A percentile compares a stretch with the other conserved stretches of the same genome.
Conservation (phyloP, 768 basidiomycete genomes). For the Leccinum incarnatum region DNA sequence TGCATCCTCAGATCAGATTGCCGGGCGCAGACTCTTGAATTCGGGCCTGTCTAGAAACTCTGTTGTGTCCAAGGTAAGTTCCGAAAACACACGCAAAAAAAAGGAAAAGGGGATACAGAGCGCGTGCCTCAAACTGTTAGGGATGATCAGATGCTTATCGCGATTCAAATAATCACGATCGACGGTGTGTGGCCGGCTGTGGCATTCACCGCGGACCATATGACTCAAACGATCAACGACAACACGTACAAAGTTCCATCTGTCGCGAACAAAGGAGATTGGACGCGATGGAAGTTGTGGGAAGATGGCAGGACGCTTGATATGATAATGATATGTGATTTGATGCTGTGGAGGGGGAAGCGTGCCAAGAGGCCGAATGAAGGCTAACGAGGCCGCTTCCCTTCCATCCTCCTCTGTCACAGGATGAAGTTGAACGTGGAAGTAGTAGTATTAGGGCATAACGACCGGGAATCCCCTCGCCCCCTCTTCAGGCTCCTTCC, state of each 20-base stretch:
- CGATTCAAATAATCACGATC: constrained; percentile 23
- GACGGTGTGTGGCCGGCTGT: constrained; percentile 14
- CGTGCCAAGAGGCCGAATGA: background rate
- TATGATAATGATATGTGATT: background rate
- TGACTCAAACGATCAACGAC: background rate
- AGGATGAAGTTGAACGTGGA: constrained; percentile 7
- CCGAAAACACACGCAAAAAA: background rate
- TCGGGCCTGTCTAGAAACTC: background rate
- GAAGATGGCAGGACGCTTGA: background rate
- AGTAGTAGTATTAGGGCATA: constrained; percentile 11
- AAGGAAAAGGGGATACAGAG: background rate
- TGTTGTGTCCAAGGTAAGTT: background rate
- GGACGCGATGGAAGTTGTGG: constrained; percentile 34
- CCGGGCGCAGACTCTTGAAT: constrained; percentile 10
- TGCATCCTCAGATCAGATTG: constrained; percentile 14
- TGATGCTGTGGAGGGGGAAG: background rate
- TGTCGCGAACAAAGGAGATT: constrained; percentile 45
- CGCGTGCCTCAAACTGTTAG: constrained; percentile 24
- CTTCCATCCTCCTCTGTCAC: background rate
- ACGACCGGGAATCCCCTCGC: constrained; percentile 9
- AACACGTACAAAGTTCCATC: constrained; percentile 37
- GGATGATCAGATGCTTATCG: constrained; percentile 5
- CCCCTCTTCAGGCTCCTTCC: background rate
- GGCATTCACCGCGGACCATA: background rate
- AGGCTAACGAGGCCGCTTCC: background rate